Evolutionary conservation across 805 yeast genomes (phyloP).

Genomic region (Sugiyamaella floridensis): DNA sequence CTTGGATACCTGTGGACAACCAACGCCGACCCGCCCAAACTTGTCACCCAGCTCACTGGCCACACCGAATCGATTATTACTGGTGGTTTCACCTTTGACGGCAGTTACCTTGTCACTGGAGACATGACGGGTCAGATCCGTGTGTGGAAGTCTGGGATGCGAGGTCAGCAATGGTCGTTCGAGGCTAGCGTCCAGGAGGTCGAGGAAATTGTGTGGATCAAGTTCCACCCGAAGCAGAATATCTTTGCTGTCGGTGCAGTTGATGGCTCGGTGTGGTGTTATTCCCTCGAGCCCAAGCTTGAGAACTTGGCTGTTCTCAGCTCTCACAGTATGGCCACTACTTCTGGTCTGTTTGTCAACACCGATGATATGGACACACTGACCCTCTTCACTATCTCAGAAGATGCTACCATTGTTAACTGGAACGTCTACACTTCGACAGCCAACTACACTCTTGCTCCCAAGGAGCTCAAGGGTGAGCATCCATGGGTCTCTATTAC

Average conservation of each 20-base stretch:
- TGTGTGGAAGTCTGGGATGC: constrained; percentile 61
- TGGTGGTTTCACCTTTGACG: constrained; percentile 79
- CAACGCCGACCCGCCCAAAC: constrained; percentile 74
- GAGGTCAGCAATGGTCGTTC: constrained; percentile 77
- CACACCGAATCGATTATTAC: constrained; percentile 84
- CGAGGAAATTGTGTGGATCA: constrained; percentile 82
- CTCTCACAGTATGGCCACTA: constrained; percentile 74
- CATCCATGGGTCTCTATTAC: constrained; percentile 86
- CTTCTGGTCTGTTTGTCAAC: constrained; percentile 69
- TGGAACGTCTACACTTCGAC: constrained; percentile 86
- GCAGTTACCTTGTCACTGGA: constrained; percentile 74
- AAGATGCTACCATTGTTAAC: constrained; percentile 77
- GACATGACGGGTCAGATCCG: constrained; percentile 90
- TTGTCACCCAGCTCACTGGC: constrained; percentile 68
- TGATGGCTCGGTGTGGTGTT: constrained; percentile 94
- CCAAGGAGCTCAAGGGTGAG: constrained; percentile 57
- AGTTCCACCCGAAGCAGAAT: constrained; percentile 65
- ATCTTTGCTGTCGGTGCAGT: constrained; percentile 86
- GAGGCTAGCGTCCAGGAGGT: constrained; percentile 72
- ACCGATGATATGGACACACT: constrained; percentile 51
- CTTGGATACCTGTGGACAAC: constrained; percentile 88
- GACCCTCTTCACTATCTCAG: constrained; percentile 66
- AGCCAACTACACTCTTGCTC: constrained; percentile 44
- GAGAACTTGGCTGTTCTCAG: constrained; percentile 39
- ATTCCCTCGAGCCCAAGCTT: constrained; percentile 59